Base-by-base conservation (phyloP, 2,329 filamentous ascomycete genomes). In the Cytospora leucostoma region DNA sequence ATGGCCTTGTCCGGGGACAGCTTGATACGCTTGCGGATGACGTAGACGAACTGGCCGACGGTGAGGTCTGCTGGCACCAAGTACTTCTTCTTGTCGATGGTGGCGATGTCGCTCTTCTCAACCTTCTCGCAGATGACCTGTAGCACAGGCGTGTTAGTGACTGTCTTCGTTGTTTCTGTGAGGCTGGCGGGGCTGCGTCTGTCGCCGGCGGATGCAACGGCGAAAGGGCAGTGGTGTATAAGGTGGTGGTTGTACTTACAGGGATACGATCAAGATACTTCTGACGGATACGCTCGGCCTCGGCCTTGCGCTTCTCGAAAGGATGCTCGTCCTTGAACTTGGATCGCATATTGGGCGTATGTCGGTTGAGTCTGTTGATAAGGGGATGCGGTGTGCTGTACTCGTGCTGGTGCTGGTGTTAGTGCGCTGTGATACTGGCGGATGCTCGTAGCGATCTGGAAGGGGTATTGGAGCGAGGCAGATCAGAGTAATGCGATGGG, bases 251-350 rank as follows among this genome's bases (percentile, higher is more conserved):
- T 57, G 17, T 3, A 88, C 93, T 78, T 88, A 97, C 95, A 58
- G 95, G 95, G 80, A 99, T 99, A 73, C 95, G 92, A 79, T 99
- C 95, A 71, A 92, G 88, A 78, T 99, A 99, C 82, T 99, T 99
- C 84, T 97, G 93, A 71, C 95, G 93, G 78, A 97, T 97, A 79
- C 95, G 93, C 85, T 99, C 95, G 77, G 95, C 95, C 83, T 99
- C 95, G 70, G 95, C 95, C 92, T 98, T 97, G 83, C 95, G 93
- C 92, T 99, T 99, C 90, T 98, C 95, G 78, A 98, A 98, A 73
- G 92, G 93, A 80, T 98, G 95, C 88, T 98, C 95, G 89, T 99
- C 95, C 93, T 99, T 99, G 82, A 99, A 99, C 88, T 98, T 98
- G 85, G 92, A 96, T 77, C 93, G 91, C 93, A 97, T 97, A 71